Conservation (phyloP, 345 rosid species). For the Cardamine resedifolia region DNA sequence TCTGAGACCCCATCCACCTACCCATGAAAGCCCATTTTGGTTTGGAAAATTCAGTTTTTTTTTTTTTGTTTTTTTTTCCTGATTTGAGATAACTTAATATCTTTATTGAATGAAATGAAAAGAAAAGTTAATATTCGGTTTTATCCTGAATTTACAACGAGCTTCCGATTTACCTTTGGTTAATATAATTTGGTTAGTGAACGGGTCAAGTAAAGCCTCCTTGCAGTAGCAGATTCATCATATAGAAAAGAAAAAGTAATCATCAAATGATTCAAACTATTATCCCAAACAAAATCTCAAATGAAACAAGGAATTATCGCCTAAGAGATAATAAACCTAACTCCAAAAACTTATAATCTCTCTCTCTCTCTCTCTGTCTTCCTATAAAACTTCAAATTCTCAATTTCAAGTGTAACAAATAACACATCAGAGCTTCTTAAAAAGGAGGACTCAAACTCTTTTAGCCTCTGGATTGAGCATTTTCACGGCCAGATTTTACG, state of each 20-base stretch:
- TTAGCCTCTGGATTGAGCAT: constrained; percentile 15
- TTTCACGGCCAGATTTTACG: constrained; percentile 24
- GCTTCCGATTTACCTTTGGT: not conserved
- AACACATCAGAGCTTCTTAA: not conserved
- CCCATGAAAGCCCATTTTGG: not conserved
- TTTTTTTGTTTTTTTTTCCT: not conserved
- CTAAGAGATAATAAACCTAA: constrained; percentile 5
- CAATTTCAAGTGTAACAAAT: constrained; percentile 20
- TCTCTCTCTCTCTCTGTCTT: not conserved
- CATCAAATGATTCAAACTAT: constrained; percentile 9
- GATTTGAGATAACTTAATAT: not conserved
- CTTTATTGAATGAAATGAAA: not conserved
- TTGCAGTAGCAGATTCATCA: not conserved
- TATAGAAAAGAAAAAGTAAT: not conserved
- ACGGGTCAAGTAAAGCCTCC: not conserved
- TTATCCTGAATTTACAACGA: not conserved
- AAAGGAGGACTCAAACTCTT: not conserved
- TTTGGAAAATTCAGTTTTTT: not conserved
- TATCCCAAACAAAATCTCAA: constrained; percentile 7
- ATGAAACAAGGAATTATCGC: not conserved
- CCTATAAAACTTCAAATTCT: constrained; percentile 24
- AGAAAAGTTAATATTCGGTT: too few species aligned
- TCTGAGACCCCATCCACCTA: not conserved
- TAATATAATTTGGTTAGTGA: not conserved
- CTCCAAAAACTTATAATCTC: constrained; percentile 1